Percentiles rank a stretch among this genome's conserved stretches.
phyloP scores from a whole-genome alignment of 176 grass and related monocot species.

The Thalia dealbata region DNA sequence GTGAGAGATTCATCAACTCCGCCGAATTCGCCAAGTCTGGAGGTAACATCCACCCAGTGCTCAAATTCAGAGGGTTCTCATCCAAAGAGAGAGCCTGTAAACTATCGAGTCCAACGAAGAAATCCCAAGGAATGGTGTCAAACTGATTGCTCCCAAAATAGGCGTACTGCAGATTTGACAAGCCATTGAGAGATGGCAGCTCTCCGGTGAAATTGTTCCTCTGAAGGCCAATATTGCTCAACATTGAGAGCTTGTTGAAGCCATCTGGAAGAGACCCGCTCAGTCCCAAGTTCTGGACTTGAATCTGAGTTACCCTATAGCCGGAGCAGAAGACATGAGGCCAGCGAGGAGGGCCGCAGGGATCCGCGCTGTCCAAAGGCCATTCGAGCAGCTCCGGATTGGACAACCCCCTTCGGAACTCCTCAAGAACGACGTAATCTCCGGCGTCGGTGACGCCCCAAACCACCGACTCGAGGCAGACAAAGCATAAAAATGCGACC shows the following conservation, averaged over 20 bases:
- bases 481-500: neutral
- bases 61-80: constrained; percentile 34
- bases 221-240: neutral
- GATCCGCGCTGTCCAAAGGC: constrained; percentile 30
- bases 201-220: constrained; percentile 4
- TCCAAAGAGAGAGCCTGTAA: constrained; percentile 11
- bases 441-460: constrained; percentile 20
- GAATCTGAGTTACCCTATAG: constrained; percentile 9
- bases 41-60: constrained; percentile 34
- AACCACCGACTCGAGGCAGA: neutral
- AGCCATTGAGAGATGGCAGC: constrained; percentile 10
- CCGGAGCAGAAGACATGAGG: constrained; percentile 35
- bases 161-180: constrained; percentile 11
- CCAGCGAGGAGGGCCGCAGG: constrained; percentile 43
- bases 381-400: constrained; percentile 42
- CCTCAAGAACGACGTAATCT: constrained; percentile 43
- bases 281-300: constrained; percentile 1
- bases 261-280: constrained; percentile 1
- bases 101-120: constrained; percentile 10
- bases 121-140: constrained; percentile 14
- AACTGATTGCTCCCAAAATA: constrained; percentile 8
- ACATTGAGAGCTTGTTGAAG: constrained; percentile 11
- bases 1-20: constrained; percentile 35
- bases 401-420: constrained; percentile 36
- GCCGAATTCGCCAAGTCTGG: constrained; percentile 18